Base-by-base conservation (phyloP, 176 grass and related monocot species). In the Chloris gayana region DNA sequence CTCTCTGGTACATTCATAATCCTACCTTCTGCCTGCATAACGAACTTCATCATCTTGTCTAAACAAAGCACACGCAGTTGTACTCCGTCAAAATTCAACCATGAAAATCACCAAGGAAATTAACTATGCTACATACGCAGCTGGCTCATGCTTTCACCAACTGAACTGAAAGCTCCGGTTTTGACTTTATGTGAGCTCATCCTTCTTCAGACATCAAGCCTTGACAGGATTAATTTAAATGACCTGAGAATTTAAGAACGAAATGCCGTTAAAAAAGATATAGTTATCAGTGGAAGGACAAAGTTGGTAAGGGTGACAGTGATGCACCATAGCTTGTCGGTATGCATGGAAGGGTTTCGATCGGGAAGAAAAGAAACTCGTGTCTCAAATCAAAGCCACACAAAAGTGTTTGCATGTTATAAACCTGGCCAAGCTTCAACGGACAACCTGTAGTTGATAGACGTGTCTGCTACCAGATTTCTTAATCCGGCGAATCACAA, bases 1-100 rank as follows among this genome's bases (percentile, higher is more conserved):
- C 85, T 93, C n/a, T 72, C 85, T 45, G 91, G 91, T 74, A 50
- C 34, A 42, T 41, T 7, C 9, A 44, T 1, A 44, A 44, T 12
- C 41, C 41, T 44, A 2, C 11, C 37, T 39, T 45, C 46, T 44
- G 11, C 41, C 41, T 42, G 9, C 41, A 42, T 42, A 42, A 42
- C 1, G 1, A 10, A 42, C 9, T 8, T 42, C 9, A 42, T 42
- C 9, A 10, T 42, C 8, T 8, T 10, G 0, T 10, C 8, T 11
- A 8, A 10, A 42, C 9, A 10, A 10, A 10, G 1, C 41, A 42
- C 1, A 44, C 0, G 9, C 11, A 44, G 12, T 44, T 44, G 13
- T 18, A 33, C 3, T 33, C 3, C 31, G 41, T 44, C 41, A 44
- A 44, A 44, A 44, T 44, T 44, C 41, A 44, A 44, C 41, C 41